Evolutionary conservation across 164 flowering plant species (phyloP).

Genomic region (Macadamia integrifolia): DNA sequence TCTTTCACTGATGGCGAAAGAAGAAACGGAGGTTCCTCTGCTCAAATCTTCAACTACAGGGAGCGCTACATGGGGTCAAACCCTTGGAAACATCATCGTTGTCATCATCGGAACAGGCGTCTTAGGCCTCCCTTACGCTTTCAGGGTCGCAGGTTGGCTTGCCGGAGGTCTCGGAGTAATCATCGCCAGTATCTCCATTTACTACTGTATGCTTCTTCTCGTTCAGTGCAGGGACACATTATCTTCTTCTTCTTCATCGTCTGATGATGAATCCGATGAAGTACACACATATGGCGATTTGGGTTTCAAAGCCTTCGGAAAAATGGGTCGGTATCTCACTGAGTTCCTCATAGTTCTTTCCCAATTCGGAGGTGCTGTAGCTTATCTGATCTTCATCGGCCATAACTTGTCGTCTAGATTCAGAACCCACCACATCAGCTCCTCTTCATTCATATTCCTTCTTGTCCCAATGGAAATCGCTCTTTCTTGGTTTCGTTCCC

Average conservation of each 20-base stretch:
- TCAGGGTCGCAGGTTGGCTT: slow-evolving; percentile 23
- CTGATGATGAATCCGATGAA: slow-evolving; percentile 6
- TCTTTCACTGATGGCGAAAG: background rate
- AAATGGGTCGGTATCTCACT: slow-evolving; percentile 14
- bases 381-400: too few species aligned
- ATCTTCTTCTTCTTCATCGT: background rate
- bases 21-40: slow-evolving; percentile 1
- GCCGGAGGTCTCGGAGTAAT: slow-evolving; percentile 17
- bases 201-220: background rate
- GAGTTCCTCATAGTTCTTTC: slow-evolving; percentile 9
- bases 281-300: slow-evolving; percentile 19
- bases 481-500: slow-evolving; percentile 23
- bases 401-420: too few species aligned
- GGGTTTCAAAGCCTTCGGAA: slow-evolving; percentile 22
- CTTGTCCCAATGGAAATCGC: slow-evolving; percentile 23
- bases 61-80: slow-evolving; percentile 17
- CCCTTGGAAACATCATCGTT: slow-evolving; percentile 27
- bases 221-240: slow-evolving; percentile 19
- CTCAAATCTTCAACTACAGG: slow-evolving; percentile 6
- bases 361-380: too few species aligned
- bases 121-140: background rate
- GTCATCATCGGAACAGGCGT: slow-evolving; percentile 27
- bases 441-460: slow-evolving; percentile 10
- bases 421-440: too few species aligned
- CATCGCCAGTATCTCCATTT: slow-evolving; percentile 18